Evolutionary conservation across 805 yeast species (phyloP), one percentile per base, ranked within the genome.

Genomic region (Candida pseudoglaebosa): DNA sequence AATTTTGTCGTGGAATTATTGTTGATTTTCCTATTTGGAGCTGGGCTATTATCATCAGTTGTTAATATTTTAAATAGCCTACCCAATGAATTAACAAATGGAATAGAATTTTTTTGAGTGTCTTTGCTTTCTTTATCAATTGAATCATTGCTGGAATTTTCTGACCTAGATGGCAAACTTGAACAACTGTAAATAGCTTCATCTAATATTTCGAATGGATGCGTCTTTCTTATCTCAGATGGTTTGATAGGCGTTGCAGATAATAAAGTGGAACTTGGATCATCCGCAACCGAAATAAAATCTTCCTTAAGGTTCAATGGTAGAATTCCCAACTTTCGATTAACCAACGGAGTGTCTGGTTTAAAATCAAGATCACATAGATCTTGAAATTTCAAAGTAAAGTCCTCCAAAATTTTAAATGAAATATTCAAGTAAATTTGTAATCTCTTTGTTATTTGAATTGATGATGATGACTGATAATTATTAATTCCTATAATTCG

Each of bases 191-290:
- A 80, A 22, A 78, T 69, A 1, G 84, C 80, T 48, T 81, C 87
- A 54, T 81, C 87, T 36, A 80, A 69, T 2, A 81, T 70, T 46
- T 81, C 87, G 54, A 70, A 81, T 0, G 84, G 74, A 53, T 77
- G 81, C 1, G 77, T 69, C 45, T 75, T 73, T 28, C 74, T 57
- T 28, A 67, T 54, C 40, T 66, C 71, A 37, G 67, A 58, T 7
- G 60, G 46, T 34, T 52, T 55, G 10, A 49, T 28, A 0, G 52
- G 40, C 1, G 53, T 41, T 15, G 54, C 46, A 2, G 56, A 41
- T 26, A 51, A 24, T 16, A 29, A 14, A 3, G 42, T 24, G 3
- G 44, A 12, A 15, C 19, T 16, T 3, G 39, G 31, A 12, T 44
- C 50, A 19, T 41, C 44, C 18, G 40, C 37, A 16, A 47, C 39